Evolutionary conservation across 1,284 basidiomycete genomes (phyloP).

Genomic region (Austroboletus novae-zelandiae): DNA sequence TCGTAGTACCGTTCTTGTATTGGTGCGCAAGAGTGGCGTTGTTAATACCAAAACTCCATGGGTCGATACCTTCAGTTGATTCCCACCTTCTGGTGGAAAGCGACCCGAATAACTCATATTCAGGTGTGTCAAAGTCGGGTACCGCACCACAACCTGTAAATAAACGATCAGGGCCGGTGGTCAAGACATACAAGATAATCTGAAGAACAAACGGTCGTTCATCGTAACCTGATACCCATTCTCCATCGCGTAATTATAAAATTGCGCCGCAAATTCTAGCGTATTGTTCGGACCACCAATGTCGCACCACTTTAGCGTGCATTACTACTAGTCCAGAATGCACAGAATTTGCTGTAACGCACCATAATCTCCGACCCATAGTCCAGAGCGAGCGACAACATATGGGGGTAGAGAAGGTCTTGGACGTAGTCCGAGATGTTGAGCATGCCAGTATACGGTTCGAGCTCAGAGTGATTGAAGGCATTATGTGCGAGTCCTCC

Average conservation of each 20-base stretch:
- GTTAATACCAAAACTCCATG: slow-evolving; percentile 47
- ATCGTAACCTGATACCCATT: slow-evolving; percentile 54
- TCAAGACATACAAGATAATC: slow-evolving; percentile 31
- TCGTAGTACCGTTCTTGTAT: slow-evolving; percentile 49
- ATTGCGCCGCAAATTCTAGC: slow-evolving; percentile 49
- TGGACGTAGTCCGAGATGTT: slow-evolving; percentile 50
- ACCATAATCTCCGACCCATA: slow-evolving; percentile 61
- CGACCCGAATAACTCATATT: slow-evolving; percentile 48
- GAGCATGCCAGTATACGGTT: slow-evolving; percentile 54
- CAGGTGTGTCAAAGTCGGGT: slow-evolving; percentile 54
- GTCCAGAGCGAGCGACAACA: slow-evolving; percentile 36
- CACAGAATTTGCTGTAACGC: slow-evolving; percentile 1
- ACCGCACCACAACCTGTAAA: slow-evolving; percentile 40
- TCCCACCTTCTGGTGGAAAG: slow-evolving; percentile 56
- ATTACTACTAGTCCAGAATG: slow-evolving; percentile 22
- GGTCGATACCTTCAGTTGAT: slow-evolving; percentile 52
- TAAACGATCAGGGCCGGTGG: slow-evolving; percentile 12
- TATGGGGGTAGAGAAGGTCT: slow-evolving; percentile 52
- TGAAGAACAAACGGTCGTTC: slow-evolving; percentile 44
- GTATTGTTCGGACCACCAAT: slow-evolving; percentile 56
- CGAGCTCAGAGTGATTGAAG: slow-evolving; percentile 45
- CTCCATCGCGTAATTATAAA: slow-evolving; percentile 47
- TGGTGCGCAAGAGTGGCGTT: slow-evolving; percentile 40
- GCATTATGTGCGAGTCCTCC: slow-evolving; percentile 48
- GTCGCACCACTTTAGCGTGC: slow-evolving; percentile 48